Percentiles rank a stretch among this genome's conserved stretches.
phyloP scores from a whole-genome alignment of 2,329 filamentous ascomycete genomes.

The Fonsecaea multimorphosa region DNA sequence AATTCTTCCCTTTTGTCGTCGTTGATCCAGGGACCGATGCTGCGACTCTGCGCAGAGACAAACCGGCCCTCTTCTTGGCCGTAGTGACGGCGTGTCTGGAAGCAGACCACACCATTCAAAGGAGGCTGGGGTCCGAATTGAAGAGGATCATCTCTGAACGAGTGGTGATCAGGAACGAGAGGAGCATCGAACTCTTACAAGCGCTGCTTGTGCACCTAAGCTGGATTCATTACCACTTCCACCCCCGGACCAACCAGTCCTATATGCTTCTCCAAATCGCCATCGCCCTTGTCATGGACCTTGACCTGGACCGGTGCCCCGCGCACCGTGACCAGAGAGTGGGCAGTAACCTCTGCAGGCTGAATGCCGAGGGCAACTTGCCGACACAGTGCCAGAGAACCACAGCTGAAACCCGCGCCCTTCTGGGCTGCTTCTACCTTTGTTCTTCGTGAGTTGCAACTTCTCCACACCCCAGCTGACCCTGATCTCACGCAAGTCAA shows the following conservation, averaged over 20 bases:
- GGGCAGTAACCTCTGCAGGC: constrained; percentile 10
- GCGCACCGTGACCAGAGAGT: constrained; percentile 25
- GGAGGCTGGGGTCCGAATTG: constrained; percentile 13
- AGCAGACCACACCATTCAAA: constrained; percentile 16
- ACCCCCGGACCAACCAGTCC: constrained; percentile 15
- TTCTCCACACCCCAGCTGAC: no score
- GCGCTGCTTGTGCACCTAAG: constrained; percentile 18
- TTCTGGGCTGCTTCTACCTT: constrained; percentile 23
- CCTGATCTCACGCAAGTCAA: background rate
- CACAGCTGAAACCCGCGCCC: constrained; percentile 15
- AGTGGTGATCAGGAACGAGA: constrained; percentile 18
- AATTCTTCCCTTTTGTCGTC: constrained; percentile 22
- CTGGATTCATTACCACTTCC: constrained; percentile 25
- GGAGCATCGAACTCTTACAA: constrained; percentile 19
- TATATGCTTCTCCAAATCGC: constrained; percentile 23
- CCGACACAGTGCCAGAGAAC: constrained; percentile 16
- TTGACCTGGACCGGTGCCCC: constrained; percentile 24
- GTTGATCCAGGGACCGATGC: constrained; percentile 16
- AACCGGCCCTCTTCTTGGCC: constrained; percentile 17
- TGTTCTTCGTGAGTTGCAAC: constrained; percentile 24
- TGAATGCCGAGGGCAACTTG: constrained; percentile 1
- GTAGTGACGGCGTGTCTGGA: constrained; percentile 16
- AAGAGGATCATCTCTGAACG: constrained; percentile 13
- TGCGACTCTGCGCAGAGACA: constrained; percentile 8
- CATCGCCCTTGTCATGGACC: constrained; percentile 21